phyloP scores from a whole-genome alignment of 441 rosid genomes.

The Euphorbia corollata region DNA sequence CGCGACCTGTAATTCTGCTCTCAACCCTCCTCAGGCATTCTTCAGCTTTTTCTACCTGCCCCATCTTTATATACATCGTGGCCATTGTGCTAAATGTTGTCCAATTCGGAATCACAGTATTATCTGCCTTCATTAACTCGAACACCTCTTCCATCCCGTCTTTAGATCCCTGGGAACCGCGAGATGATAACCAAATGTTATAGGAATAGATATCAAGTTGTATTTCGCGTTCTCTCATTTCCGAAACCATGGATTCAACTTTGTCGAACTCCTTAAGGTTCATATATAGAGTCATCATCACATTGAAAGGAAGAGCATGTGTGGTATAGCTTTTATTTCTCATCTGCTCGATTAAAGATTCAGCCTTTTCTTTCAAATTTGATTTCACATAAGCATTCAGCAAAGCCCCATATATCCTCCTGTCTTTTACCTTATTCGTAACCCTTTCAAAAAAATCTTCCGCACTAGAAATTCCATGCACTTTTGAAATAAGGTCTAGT shows the following conservation, averaged over 20 bases:
- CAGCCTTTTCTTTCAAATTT: slow-evolving; percentile 60
- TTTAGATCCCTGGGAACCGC: slow-evolving; percentile 55
- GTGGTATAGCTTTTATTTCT: slow-evolving; percentile 53
- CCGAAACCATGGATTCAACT: slow-evolving; percentile 57
- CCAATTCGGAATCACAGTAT: slow-evolving; percentile 66
- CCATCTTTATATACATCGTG: slow-evolving; percentile 75
- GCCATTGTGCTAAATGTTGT: slow-evolving; percentile 91
- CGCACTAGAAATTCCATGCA: slow-evolving; percentile 62
- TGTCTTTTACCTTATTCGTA: slow-evolving; percentile 59
- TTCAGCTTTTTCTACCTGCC: slow-evolving; percentile 61
- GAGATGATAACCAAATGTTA: slow-evolving; percentile 83
- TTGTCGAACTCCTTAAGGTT: slow-evolving; percentile 61
- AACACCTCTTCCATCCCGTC: slow-evolving; percentile 72
- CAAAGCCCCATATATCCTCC: slow-evolving; percentile 74
- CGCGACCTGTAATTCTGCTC: slow-evolving; percentile 71
- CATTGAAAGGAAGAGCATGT: slow-evolving; percentile 79
- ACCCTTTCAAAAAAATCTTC: slow-evolving; percentile 53
- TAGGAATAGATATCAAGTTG: slow-evolving; percentile 73
- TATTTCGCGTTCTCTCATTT: slow-evolving; percentile 62
- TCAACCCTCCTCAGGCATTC: slow-evolving; percentile 67
- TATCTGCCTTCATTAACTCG: slow-evolving; percentile 64
- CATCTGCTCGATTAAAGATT: slow-evolving; percentile 51
- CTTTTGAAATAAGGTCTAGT: slow-evolving; percentile 78
- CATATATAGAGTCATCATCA: slow-evolving; percentile 95
- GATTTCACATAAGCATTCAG: slow-evolving; percentile 65